A percentile compares a stretch with the other conserved stretches of the same genome.
These are phyloP conservation scores for Lupinus albus DNA, from an alignment of 306 rosid species.

Conservation along the genomic window DNA sequence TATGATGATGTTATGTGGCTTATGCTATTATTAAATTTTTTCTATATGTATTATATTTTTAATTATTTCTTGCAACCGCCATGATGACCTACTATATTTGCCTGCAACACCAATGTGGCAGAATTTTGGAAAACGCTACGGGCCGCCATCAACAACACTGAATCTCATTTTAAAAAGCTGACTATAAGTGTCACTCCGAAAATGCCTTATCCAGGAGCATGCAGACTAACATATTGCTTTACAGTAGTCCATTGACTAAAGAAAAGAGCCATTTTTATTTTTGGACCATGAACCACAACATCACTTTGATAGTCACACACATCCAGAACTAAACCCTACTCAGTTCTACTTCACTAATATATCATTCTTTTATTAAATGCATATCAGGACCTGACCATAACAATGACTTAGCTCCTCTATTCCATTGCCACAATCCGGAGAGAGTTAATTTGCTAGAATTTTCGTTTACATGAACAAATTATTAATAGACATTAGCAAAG, in stretches of 20 bases:
- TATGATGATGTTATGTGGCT: too few species aligned
- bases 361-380: constrained; percentile 21
- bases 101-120: too few species aligned
- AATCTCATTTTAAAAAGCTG: too few species aligned
- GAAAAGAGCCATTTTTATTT: neutral
- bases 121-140: too few species aligned
- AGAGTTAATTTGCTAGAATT: constrained; percentile 10
- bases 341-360: neutral
- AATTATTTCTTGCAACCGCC: too few species aligned
- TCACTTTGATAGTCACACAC: neutral
- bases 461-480: neutral
- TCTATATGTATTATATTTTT: too few species aligned
- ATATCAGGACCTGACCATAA: neutral
- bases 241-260: neutral
- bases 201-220: too few species aligned
- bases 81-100: too few species aligned
- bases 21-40: too few species aligned
- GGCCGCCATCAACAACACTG: too few species aligned
- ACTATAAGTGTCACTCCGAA: too few species aligned
- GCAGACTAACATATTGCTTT: too few species aligned
- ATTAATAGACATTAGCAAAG: neutral
- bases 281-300: constrained; percentile 3
- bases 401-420: neutral
- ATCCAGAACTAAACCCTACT: constrained; percentile 10
- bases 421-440: neutral